A percentile compares a stretch with the other conserved stretches of the same genome.
phyloP scores from a whole-genome alignment of 768 basidiomycete species.

The Suillus hirtellus region DNA sequence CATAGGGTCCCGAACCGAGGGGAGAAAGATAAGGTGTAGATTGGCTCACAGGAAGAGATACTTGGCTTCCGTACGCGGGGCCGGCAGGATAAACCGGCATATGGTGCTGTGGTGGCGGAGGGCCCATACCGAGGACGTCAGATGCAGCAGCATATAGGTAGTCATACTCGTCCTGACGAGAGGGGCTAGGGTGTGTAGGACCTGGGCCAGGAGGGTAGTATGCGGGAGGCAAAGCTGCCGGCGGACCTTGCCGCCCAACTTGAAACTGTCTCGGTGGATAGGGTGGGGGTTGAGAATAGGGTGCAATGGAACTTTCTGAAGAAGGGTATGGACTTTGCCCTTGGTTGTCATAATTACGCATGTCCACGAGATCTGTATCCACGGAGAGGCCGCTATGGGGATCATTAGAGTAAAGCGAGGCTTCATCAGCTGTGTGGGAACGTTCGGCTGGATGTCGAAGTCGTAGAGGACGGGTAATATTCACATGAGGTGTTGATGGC shows the following conservation, averaged over 20 bases:
- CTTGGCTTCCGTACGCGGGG: conserved; percentile 22
- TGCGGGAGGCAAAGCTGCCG: conserved; percentile 21
- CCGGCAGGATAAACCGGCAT: conserved; percentile 23
- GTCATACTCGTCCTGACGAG: conserved; percentile 48
- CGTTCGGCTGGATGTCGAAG: conserved; percentile 20
- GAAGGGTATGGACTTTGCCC: conserved; percentile 32
- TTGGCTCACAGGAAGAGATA: conserved; percentile 29
- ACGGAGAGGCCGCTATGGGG: conserved; percentile 29
- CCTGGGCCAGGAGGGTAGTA: conserved; percentile 18
- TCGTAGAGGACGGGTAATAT: conserved; percentile 23
- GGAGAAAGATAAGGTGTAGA: conserved; percentile 35
- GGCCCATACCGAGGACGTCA: conserved; percentile 76
- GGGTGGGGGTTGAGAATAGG: conserved; percentile 23
- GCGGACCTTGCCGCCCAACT: conserved; percentile 31
- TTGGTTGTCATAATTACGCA: conserved; percentile 41
- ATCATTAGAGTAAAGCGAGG: conserved; percentile 35
- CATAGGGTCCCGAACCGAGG: conserved; percentile 24
- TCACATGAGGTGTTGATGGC: conserved; percentile 28
- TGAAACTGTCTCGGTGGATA: conserved; percentile 23
- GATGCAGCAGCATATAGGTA: conserved; percentile 75
- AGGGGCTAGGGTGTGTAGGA: conserved; percentile 19
- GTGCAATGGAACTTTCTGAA: conserved; percentile 21
- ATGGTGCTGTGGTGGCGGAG: conserved; percentile 38
- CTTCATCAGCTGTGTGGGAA: conserved; percentile 22
- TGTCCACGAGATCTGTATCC: conserved; percentile 39